phyloP scores from a whole-genome alignment of 2,329 filamentous ascomycete species.

The Venturia oleaginea region DNA sequence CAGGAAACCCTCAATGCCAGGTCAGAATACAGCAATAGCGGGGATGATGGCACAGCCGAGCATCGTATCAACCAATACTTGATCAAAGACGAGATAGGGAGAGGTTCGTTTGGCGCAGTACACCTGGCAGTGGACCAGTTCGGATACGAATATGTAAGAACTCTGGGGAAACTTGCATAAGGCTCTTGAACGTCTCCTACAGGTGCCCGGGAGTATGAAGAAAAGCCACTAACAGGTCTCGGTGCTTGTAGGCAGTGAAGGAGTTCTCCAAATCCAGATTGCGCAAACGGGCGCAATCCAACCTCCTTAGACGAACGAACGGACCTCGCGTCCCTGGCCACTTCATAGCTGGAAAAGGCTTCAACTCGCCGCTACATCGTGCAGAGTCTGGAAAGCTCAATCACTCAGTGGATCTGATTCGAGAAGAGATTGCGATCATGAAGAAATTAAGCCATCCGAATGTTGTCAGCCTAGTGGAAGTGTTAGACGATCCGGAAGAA shows the following conservation, averaged over 20 bases:
- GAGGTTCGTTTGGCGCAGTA: conserved; percentile 90
- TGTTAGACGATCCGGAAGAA: conserved; percentile 88
- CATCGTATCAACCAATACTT: conserved; percentile 92
- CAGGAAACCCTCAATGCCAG: conserved; percentile 88
- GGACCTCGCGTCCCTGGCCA: conserved; percentile 43
- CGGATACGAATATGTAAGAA: conserved; percentile 80
- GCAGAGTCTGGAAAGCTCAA: conserved; percentile 41
- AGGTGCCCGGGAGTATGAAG: neutral
- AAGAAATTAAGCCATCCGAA: conserved; percentile 96
- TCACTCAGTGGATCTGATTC: conserved; percentile 75
- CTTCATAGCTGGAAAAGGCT: conserved; percentile 43
- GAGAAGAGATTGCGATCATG: conserved; percentile 97
- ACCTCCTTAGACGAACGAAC: conserved; percentile 63
- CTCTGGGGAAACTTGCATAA: neutral
- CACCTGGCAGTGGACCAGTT: conserved; percentile 85
- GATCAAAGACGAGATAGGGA: conserved; percentile 91
- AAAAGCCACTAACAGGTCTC: conserved; percentile 19
- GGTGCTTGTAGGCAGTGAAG: conserved; percentile 66
- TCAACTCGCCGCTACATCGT: conserved; percentile 56
- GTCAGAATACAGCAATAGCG: conserved; percentile 77
- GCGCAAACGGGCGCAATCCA: conserved; percentile 81
- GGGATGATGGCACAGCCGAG: conserved; percentile 69
- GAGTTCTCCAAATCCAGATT: conserved; percentile 93
- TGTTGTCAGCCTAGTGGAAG: conserved; percentile 85
- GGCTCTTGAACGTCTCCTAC: neutral